Evolutionary conservation across 1,284 basidiomycete genomes (phyloP).

Genomic region (Leccinum subrobustum): DNA sequence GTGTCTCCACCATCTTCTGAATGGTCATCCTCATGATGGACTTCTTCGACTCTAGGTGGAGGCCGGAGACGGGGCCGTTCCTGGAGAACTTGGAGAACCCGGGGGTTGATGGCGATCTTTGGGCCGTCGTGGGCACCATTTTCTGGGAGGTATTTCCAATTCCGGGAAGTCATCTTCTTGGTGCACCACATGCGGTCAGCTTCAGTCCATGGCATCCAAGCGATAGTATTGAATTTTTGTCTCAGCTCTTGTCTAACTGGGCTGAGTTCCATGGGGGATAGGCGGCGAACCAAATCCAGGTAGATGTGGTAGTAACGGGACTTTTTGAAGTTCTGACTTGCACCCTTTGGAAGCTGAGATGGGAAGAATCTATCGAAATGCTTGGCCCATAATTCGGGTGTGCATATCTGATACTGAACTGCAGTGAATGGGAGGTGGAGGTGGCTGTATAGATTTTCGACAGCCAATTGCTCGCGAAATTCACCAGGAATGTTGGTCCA

Average conservation of each 20-base stretch:
- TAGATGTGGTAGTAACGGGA: background rate
- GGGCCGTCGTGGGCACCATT: background rate
- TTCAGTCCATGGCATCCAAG: background rate
- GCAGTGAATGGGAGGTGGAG: background rate
- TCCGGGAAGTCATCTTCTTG: background rate
- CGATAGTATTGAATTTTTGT: background rate
- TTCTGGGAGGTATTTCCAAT: background rate
- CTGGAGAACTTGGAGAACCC: background rate
- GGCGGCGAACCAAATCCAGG: background rate
- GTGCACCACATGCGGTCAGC: slow-evolving; percentile 1
- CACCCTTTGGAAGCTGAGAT: background rate
- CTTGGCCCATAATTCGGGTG: background rate
- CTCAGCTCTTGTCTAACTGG: background rate
- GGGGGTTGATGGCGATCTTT: background rate
- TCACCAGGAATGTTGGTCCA: background rate
- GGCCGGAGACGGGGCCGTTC: background rate
- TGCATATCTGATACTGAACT: background rate
- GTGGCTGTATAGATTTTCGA: background rate
- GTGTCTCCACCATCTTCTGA: background rate
- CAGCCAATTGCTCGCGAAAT: background rate
- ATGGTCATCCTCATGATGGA: background rate
- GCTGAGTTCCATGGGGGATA: background rate
- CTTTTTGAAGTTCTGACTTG: background rate
- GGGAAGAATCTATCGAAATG: background rate
- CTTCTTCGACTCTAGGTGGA: background rate